Base-by-base conservation (phyloP, 2,329 filamentous ascomycete genomes). In the Exophiala mesophila region DNA sequence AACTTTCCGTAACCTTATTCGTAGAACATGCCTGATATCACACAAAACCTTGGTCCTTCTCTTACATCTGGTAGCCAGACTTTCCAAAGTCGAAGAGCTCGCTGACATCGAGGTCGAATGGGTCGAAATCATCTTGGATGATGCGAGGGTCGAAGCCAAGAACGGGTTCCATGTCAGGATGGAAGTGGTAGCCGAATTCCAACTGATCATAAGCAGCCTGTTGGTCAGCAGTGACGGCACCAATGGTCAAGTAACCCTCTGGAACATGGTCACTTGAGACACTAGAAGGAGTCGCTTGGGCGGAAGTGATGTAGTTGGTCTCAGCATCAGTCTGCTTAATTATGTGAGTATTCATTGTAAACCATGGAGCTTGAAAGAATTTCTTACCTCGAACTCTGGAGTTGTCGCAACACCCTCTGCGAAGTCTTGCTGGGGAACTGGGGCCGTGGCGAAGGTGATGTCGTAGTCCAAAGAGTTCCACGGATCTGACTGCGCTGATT, bases 61-160 rank as follows among this genome's bases (percentile, higher is more conserved):
- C n/a, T n/a, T n/a, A n/a, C n/a, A n/a, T n/a, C n/a, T n/a, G n/a
- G n/a, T n/a, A n/a, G n/a, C n/a, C n/a, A n/a, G n/a, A 26, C 23
- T 26, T 26, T 12, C 20, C 32, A 17, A 34, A 34, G n/a, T 84
- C 21, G 18, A 44, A 31, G 32, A 39, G 33, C 4, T n/a, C 36
- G 21, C 36, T 41, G 6, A 47, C 17, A 16, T 49, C 52, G 10
- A 62, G 48, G 26, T 59, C 48, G 35, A 57, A 61, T 7, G 45
- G 46, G 37, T 61, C 50, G 31, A 60, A 61, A 16, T 52, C 40
- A 36, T 53, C 47, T 23, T 56, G 55, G 40, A 56, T 41, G 39
- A 48, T 34, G n/a, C 49, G 52, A 12, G 58, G 58, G 30, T 59
- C 55, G 34, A 56, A 60, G 15, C 41, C 46, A 13, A 51, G 36